A percentile compares a stretch with the other conserved stretches of the same genome.
Conservation (phyloP, 2,329 filamentous ascomycete species). For the Stemphylium vesicarium region DNA sequence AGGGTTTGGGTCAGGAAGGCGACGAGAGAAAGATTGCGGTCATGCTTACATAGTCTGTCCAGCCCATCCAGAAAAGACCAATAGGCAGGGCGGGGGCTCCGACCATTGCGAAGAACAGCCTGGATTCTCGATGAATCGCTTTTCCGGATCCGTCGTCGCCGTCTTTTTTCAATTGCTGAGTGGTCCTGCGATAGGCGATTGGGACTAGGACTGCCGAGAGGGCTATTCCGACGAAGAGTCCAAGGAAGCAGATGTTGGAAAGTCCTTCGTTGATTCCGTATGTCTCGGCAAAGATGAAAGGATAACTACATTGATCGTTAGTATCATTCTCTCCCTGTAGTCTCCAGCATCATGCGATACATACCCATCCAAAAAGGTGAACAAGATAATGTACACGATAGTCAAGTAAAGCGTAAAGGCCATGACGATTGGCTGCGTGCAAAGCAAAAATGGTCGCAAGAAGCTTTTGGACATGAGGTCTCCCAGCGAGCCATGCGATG, state of each 20-base stretch:
- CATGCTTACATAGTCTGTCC: slow-evolving; percentile 53
- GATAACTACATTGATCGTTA: slow-evolving; percentile 2
- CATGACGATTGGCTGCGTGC: slow-evolving; percentile 55
- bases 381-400: slow-evolving; percentile 62
- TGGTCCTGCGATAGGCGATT: slow-evolving; percentile 46
- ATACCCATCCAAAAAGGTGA: slow-evolving; percentile 61
- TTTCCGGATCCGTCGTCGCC: slow-evolving; percentile 47
- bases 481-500: slow-evolving; percentile 47
- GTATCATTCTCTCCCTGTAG: too few relatives aligned
- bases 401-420: slow-evolving; percentile 59
- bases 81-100: slow-evolving; percentile 59
- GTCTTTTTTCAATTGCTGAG: slow-evolving; percentile 33
- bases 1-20: neutral
- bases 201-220: slow-evolving; percentile 51
- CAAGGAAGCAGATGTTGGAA: slow-evolving; percentile 57
- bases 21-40: neutral
- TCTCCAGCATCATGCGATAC: slow-evolving; percentile 8
- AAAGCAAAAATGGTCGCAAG: slow-evolving; percentile 53
- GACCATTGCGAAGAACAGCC: slow-evolving; percentile 61
- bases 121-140: slow-evolving; percentile 58
- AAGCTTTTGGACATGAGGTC: slow-evolving; percentile 41
- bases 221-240: slow-evolving; percentile 54
- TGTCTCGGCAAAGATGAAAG: slow-evolving; percentile 58
- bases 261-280: slow-evolving; percentile 55
- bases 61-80: slow-evolving; percentile 65